A percentile compares a stretch with the other conserved stretches of the same genome.
Conservation (phyloP, 208 protist species). For the Porcisia deanei region DNA sequence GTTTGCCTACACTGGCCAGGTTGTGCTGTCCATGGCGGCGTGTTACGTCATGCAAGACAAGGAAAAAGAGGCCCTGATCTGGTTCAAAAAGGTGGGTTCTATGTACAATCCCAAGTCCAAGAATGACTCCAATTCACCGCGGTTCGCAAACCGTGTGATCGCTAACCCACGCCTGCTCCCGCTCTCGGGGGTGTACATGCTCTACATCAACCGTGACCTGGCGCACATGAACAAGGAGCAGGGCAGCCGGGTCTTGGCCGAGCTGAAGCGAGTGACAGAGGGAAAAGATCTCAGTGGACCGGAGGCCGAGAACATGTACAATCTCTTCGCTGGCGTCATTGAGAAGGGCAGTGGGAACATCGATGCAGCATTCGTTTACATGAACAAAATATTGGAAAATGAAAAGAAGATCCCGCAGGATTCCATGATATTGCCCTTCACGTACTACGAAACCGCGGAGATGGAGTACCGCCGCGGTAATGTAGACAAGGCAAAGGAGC, state of each 20-base stretch:
- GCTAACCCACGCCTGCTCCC: constrained; percentile 75
- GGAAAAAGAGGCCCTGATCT: constrained; percentile 58
- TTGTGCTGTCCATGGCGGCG: constrained; percentile 80
- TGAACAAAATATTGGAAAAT: constrained; percentile 79
- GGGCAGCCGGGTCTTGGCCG: constrained; percentile 60
- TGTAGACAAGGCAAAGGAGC: constrained; percentile 61
- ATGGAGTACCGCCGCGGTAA: constrained; percentile 85
- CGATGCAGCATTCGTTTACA: constrained; percentile 50
- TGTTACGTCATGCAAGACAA: constrained; percentile 85
- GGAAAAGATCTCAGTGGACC: constrained; percentile 66
- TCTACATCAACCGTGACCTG: constrained; percentile 92
- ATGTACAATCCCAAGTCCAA: constrained; percentile 92
- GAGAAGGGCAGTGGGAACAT: constrained; percentile 81
- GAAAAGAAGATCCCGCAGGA: constrained; percentile 81
- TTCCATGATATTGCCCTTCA: constrained; percentile 88
- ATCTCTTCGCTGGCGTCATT: constrained; percentile 89
- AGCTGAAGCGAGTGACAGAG: constrained; percentile 65
- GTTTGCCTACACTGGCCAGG: constrained; percentile 90
- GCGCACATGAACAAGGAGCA: constrained; percentile 89
- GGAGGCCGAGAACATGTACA: constrained; percentile 82
- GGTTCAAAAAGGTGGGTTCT: constrained; percentile 79
- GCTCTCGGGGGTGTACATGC: constrained; percentile 83
- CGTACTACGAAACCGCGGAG: constrained; percentile 88
- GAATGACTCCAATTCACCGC: constrained; percentile 89
- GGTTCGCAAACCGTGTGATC: constrained; percentile 77